Evolutionary conservation across 1,284 basidiomycete species (phyloP).

Genomic region (Pseudozyma sp.): DNA sequence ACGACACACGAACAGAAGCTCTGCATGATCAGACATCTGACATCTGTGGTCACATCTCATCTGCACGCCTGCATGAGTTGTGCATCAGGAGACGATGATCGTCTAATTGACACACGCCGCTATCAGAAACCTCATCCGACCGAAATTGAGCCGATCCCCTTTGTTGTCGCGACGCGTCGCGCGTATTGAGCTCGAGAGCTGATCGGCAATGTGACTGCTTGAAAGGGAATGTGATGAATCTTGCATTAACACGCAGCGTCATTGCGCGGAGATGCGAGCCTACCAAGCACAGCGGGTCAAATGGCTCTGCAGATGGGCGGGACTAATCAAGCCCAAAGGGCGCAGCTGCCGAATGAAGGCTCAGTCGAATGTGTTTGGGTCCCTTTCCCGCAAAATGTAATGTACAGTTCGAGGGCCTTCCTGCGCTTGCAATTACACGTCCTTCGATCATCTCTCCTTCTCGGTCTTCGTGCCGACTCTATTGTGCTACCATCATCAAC

Average conservation of each 20-base stretch:
- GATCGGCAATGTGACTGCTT: background rate
- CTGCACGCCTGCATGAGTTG: slow-evolving; percentile 11
- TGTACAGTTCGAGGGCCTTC: too few species aligned
- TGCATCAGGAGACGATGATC: slow-evolving; percentile 3
- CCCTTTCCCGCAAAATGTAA: too few species aligned
- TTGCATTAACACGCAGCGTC: too few species aligned
- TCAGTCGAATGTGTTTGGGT: background rate
- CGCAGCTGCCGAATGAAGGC: background rate
- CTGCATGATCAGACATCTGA: background rate
- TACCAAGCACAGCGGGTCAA: too few species aligned
- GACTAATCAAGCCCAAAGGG: too few species aligned
- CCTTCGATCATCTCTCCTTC: too few species aligned
- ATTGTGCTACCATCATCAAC: too few species aligned
- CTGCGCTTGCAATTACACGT: too few species aligned
- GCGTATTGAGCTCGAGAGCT: background rate
- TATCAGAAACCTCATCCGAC: slow-evolving; percentile 3
- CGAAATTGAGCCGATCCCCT: slow-evolving; percentile 10
- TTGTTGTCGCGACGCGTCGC: slow-evolving; percentile 27
- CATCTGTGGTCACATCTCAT: background rate
- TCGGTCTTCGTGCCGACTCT: too few species aligned
- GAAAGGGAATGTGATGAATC: background rate
- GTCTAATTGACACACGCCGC: slow-evolving; percentile 8
- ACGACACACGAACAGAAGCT: slow-evolving; percentile 1
- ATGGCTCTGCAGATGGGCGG: too few species aligned
- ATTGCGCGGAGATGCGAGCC: too few species aligned